Percentiles rank a stretch among this genome's conserved stretches.
Conservation (phyloP, 2,329 filamentous ascomycete genomes). For the Neofusicoccum laricinum region DNA sequence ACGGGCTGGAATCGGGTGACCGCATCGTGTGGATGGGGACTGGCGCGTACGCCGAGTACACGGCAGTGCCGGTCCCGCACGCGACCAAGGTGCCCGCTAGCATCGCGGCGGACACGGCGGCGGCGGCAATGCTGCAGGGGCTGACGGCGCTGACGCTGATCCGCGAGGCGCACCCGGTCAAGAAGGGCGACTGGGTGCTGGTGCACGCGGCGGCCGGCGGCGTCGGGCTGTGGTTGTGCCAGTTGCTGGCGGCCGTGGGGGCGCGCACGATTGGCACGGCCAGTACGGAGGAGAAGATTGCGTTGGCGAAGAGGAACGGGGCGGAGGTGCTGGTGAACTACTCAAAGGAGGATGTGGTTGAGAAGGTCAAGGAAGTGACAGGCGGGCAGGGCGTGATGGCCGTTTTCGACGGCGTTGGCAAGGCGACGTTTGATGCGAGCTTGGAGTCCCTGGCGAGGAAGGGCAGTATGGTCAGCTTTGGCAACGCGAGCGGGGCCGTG, state of each 20-base stretch:
- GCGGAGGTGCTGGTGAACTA: slow-evolving; percentile 74
- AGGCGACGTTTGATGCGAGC: slow-evolving; percentile 76
- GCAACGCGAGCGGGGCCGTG: slow-evolving; percentile 77
- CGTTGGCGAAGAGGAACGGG: slow-evolving; percentile 66
- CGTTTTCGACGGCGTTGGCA: slow-evolving; percentile 84
- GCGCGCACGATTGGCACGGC: slow-evolving; percentile 79
- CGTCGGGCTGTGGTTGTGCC: slow-evolving; percentile 66
- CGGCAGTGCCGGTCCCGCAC: slow-evolving; percentile 51
- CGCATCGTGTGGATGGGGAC: slow-evolving; percentile 67
- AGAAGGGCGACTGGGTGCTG: slow-evolving; percentile 76
- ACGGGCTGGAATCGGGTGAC: slow-evolving; percentile 65
- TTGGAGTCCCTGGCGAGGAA: slow-evolving; percentile 73
- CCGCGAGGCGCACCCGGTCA: slow-evolving; percentile 67
- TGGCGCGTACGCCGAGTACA: slow-evolving; percentile 57
- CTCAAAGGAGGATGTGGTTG: slow-evolving; percentile 54
- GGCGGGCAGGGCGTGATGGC: slow-evolving; percentile 69
- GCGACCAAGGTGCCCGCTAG: slow-evolving; percentile 63
- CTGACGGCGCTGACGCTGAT: slow-evolving; percentile 79
- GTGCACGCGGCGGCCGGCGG: slow-evolving; percentile 85
- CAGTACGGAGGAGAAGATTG: slow-evolving; percentile 68
- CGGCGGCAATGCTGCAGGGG: slow-evolving; percentile 73
- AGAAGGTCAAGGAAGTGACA: slow-evolving; percentile 66
- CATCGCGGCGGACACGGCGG: slow-evolving; percentile 60
- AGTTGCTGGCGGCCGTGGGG: slow-evolving; percentile 69
- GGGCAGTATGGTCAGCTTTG: slow-evolving; percentile 74